A percentile compares a stretch with the other conserved stretches of the same genome.
These are phyloP conservation scores for Fusarium abutilonis DNA, from an alignment of 2,329 filamentous ascomycete species.

Conservation along the genomic window DNA sequence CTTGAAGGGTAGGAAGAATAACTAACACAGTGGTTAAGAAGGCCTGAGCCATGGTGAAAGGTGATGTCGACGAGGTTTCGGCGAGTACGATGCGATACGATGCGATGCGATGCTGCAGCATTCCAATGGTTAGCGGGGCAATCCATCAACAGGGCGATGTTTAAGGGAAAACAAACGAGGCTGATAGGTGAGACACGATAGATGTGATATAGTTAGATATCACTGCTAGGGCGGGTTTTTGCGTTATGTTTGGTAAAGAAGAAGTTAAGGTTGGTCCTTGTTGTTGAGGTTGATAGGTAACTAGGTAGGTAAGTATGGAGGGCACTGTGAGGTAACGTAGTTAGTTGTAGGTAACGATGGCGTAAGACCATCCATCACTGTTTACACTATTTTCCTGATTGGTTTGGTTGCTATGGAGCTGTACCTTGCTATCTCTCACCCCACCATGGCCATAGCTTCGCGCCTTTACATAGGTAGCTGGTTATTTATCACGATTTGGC, in stretches of 20 bases:
- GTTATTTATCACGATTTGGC: too few relatives aligned
- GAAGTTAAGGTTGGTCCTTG: slow-evolving; percentile 10
- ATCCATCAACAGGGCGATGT: slow-evolving; percentile 38
- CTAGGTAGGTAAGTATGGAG: slow-evolving; percentile 9
- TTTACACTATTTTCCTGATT: slow-evolving; percentile 49
- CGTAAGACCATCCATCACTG: slow-evolving; percentile 31
- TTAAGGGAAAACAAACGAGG: slow-evolving; percentile 26
- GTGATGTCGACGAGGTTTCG: slow-evolving; percentile 25
- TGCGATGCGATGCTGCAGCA: slow-evolving; percentile 43
- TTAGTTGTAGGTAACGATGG: slow-evolving; percentile 23
- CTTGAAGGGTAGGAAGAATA: neutral
- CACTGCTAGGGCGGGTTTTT: slow-evolving; percentile 19
- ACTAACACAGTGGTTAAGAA: slow-evolving; percentile 58
- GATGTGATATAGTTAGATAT: slow-evolving; percentile 18
- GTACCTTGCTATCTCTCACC: slow-evolving; percentile 25
- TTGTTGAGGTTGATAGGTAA: slow-evolving; percentile 34
- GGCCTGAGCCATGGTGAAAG: slow-evolving; percentile 50
- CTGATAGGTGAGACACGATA: slow-evolving; percentile 30
- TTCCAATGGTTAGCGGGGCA: slow-evolving; percentile 57
- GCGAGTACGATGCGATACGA: slow-evolving; percentile 14
- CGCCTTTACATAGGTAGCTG: neutral
- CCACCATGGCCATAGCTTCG: slow-evolving; percentile 33
- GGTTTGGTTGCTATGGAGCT: slow-evolving; percentile 47
- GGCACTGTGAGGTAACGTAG: too few relatives aligned
- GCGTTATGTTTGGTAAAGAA: slow-evolving; percentile 14